phyloP scores from a whole-genome alignment of 2,329 filamentous ascomycete genomes.

The Botrytis tulipae region DNA sequence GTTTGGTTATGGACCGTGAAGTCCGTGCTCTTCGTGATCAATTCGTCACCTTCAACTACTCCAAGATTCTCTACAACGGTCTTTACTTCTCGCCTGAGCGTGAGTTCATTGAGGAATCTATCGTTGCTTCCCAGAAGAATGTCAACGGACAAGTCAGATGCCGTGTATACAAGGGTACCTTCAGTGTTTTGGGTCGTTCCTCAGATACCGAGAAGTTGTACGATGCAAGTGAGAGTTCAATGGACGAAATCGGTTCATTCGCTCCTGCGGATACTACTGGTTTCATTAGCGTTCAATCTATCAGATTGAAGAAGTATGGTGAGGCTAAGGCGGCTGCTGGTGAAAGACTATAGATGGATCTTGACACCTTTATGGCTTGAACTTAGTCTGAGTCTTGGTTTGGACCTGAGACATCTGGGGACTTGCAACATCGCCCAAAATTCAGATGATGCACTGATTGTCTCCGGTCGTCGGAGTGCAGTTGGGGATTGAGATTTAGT shows the following conservation, averaged over 20 bases:
- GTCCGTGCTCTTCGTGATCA: conserved; percentile 69
- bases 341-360: conserved; percentile 57
- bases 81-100: conserved; percentile 68
- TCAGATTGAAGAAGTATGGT: conserved; percentile 60
- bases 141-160: conserved; percentile 63
- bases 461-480: background rate
- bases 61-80: conserved; percentile 59
- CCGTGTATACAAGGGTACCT: conserved; percentile 65
- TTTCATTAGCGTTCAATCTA: conserved; percentile 64
- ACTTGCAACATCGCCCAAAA: conserved; percentile 4
- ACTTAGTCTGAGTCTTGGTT: conserved; percentile 4
- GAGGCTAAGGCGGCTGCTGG: conserved; percentile 78
- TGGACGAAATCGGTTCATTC: conserved; percentile 71
- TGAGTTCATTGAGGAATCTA: conserved; percentile 66
- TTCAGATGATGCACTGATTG: background rate
- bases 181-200: conserved; percentile 58
- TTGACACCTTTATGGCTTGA: background rate
- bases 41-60: conserved; percentile 65
- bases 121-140: conserved; percentile 57
- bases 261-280: conserved; percentile 63
- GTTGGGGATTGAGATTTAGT: background rate
- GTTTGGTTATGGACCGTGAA: conserved; percentile 66
- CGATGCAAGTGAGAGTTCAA: conserved; percentile 61
- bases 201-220: conserved; percentile 69
- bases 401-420: background rate